A percentile compares a stretch with the other conserved stretches of the same genome.
Evolutionary conservation across 768 basidiomycete genomes (phyloP).

Genomic region (Tylopilus cervinicoccineus): DNA sequence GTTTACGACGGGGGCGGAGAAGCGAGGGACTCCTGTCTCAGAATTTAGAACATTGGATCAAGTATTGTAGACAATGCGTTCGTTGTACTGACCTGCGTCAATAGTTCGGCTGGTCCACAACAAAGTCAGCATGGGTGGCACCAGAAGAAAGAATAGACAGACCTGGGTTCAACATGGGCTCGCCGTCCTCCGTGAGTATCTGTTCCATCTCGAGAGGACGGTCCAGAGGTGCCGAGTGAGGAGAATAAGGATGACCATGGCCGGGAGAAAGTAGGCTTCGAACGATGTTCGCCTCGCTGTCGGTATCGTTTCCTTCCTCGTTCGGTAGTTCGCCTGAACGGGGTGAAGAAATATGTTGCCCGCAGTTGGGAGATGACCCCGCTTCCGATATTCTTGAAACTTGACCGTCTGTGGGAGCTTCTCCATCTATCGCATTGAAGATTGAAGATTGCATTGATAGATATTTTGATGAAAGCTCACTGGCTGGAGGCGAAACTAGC

Average conservation of each 20-base stretch:
- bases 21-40: constrained; percentile 55
- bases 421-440: constrained; percentile 33
- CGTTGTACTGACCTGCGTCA: constrained; percentile 50
- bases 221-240: constrained; percentile 22
- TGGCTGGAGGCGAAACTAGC: constrained; percentile 28
- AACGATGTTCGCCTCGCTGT: constrained; percentile 14
- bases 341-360: constrained; percentile 7
- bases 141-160: constrained; percentile 18
- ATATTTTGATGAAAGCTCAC: constrained; percentile 24
- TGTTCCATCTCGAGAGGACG: constrained; percentile 47
- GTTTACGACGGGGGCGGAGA: constrained; percentile 59
- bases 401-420: constrained; percentile 13
- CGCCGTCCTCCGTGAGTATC: constrained; percentile 60
- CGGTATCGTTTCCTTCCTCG: constrained; percentile 5
- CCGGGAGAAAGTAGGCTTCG: constrained; percentile 20
- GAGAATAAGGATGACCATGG: constrained; percentile 26
- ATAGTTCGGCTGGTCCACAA: constrained; percentile 42
- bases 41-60: constrained; percentile 29
- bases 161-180: constrained; percentile 69
- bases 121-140: constrained; percentile 1
- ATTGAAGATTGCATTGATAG: constrained; percentile 34
- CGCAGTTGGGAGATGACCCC: constrained; percentile 4
- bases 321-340: constrained; percentile 6
- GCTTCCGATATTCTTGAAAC: constrained; percentile 5
- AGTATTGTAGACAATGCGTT: constrained; percentile 8